phyloP scores from a whole-genome alignment of 2,329 filamentous ascomycete species.

The Neophaeococcomyces aloes region DNA sequence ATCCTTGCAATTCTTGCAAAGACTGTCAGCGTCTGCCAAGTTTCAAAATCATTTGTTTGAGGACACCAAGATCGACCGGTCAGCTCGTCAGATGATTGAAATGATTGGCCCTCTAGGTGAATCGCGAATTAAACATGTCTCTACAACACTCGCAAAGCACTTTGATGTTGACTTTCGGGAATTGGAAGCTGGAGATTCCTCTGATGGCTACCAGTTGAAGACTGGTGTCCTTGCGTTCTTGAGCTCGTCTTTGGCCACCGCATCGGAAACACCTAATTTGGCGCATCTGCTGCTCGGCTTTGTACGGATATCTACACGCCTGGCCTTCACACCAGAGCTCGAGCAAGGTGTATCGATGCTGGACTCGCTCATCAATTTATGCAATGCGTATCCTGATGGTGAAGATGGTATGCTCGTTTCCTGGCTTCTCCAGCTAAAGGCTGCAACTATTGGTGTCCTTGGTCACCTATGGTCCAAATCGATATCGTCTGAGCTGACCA shows the following conservation, averaged over 20 bases:
- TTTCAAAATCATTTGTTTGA: constrained; percentile 38
- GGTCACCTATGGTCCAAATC: constrained; percentile 74
- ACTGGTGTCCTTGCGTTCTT: constrained; percentile 77
- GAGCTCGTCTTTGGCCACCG: constrained; percentile 64
- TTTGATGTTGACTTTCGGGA: constrained; percentile 58
- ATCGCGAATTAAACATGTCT: constrained; percentile 58
- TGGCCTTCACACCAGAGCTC: constrained; percentile 47
- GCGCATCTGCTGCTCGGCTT: constrained; percentile 89
- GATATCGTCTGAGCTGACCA: constrained; percentile 62
- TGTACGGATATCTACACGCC: constrained; percentile 54
- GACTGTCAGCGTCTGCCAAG: constrained; percentile 72
- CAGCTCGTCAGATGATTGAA: constrained; percentile 51
- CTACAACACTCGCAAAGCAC: constrained; percentile 59
- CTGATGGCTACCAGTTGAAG: constrained; percentile 70
- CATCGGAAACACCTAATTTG: constrained; percentile 68
- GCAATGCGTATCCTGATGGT: constrained; percentile 56
- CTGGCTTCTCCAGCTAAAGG: constrained; percentile 61
- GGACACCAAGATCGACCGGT: constrained; percentile 4
- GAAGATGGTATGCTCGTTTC: constrained; percentile 50
- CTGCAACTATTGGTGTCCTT: constrained; percentile 61
- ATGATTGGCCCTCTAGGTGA: constrained; percentile 75
- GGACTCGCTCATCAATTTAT: constrained; percentile 65
- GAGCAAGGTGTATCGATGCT: constrained; percentile 65
- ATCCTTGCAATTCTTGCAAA: constrained; percentile 73
- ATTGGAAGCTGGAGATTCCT: constrained; percentile 56